Evolutionary conservation across 495 filamentous ascomycete species (phyloP).

Genomic region (Xanthoparmelia taractica): DNA sequence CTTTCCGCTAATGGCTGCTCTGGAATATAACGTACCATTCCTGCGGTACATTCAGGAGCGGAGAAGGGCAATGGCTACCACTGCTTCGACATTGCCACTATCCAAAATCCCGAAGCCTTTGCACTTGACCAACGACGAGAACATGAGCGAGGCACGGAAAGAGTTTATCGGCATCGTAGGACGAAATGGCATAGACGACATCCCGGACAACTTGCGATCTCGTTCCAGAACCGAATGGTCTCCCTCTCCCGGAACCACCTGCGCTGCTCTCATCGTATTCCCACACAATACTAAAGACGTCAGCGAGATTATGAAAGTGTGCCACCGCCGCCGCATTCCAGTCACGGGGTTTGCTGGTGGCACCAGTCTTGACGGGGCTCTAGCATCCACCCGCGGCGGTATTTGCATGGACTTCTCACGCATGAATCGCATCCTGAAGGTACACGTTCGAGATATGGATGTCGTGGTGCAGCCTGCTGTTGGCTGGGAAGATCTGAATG

Average conservation of each 20-base stretch:
- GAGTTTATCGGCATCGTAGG: constrained; percentile 16
- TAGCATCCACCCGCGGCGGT: constrained; percentile 52
- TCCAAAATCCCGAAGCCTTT: not conserved
- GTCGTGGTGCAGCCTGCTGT: constrained; percentile 60
- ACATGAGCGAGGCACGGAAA: constrained; percentile 13
- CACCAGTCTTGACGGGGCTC: constrained; percentile 58
- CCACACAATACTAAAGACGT: constrained; percentile 50
- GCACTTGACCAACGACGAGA: constrained; percentile 13
- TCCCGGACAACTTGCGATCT: constrained; percentile 3
- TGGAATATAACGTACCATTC: not conserved
- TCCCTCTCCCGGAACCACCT: not conserved
- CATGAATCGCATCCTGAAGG: constrained; percentile 51
- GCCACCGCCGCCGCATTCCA: constrained; percentile 51
- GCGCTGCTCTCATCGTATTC: constrained; percentile 38
- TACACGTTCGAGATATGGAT: constrained; percentile 54
- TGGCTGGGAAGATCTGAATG: constrained; percentile 58
- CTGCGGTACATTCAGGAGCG: not conserved
- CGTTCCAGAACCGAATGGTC: constrained; percentile 22
- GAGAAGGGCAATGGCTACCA: not conserved
- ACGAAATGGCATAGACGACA: constrained; percentile 3
- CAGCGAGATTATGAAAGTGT: constrained; percentile 55
- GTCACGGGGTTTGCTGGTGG: constrained; percentile 58
- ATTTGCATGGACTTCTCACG: constrained; percentile 58
- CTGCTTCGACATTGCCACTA: constrained; percentile 1
- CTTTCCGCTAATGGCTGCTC: not conserved